These are phyloP conservation scores for Neonectria magnoliae DNA, from an alignment of 2,329 filamentous ascomycete species.

Conservation along the genomic window DNA sequence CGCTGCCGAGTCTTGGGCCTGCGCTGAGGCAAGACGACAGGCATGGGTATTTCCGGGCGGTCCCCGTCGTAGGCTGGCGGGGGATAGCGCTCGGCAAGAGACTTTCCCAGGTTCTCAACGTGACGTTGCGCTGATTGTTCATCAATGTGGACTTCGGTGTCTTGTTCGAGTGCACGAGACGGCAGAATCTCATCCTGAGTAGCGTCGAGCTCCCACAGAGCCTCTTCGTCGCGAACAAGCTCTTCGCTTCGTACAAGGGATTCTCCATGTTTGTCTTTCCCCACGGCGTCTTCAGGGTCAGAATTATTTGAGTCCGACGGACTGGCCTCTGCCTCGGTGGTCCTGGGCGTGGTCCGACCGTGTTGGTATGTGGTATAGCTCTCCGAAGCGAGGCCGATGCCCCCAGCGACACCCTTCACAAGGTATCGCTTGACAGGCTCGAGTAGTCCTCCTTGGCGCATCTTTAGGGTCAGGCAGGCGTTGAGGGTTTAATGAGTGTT, in stretches of 20 bases:
- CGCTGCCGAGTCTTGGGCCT: constrained; percentile 26
- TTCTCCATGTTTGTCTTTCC: not conserved
- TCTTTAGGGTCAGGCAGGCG: not conserved
- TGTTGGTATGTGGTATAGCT: constrained; percentile 20
- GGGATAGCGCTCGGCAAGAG: constrained; percentile 7
- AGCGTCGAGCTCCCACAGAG: constrained; percentile 17
- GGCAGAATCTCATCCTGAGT: constrained; percentile 7
- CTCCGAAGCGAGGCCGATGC: constrained; percentile 23
- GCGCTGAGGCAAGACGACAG: constrained; percentile 29
- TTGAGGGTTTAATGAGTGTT: not conserved
- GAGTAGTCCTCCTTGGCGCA: constrained; percentile 14
- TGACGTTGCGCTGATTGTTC: not conserved
- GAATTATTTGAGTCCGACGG: not conserved
- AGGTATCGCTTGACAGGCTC: constrained; percentile 15
- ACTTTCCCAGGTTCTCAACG: not conserved
- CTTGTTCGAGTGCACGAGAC: not conserved
- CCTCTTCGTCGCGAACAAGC: not conserved
- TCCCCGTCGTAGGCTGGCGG: not conserved
- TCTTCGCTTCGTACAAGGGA: no score
- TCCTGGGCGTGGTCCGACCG: constrained; percentile 1
- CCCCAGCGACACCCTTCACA: constrained; percentile 19
- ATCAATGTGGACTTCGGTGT: not conserved
- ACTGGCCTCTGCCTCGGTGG: not conserved
- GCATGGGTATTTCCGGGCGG: not conserved
- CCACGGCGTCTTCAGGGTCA: not conserved